A percentile compares a stretch with the other conserved stretches of the same genome.
Evolutionary conservation across 768 basidiomycete species (phyloP).

Genomic region (Coprinellus micaceus): DNA sequence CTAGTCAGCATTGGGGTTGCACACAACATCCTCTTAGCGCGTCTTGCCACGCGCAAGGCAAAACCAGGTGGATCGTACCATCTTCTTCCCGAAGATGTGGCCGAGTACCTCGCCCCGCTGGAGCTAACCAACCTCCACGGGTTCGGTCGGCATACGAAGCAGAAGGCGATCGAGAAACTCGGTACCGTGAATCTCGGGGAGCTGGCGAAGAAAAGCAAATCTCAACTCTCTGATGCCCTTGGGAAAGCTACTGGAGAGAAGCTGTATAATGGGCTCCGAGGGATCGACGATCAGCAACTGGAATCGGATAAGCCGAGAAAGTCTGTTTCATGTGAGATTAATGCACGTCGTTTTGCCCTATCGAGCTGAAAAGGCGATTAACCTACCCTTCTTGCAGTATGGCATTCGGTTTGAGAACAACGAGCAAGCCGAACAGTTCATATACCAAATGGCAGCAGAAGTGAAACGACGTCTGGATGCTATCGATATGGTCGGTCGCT

Average conservation of each 20-base stretch:
- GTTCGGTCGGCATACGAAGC: slow-evolving; percentile 70
- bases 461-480: slow-evolving; percentile 69
- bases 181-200: slow-evolving; percentile 69
- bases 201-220: slow-evolving; percentile 59
- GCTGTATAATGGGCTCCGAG: slow-evolving; percentile 78
- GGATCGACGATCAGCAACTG: slow-evolving; percentile 75
- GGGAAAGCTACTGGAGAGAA: slow-evolving; percentile 83
- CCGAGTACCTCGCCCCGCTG: slow-evolving; percentile 58
- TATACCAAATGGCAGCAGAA: slow-evolving; percentile 74
- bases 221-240: slow-evolving; percentile 61
- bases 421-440: slow-evolving; percentile 76
- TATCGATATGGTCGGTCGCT: slow-evolving; percentile 65
- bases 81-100: slow-evolving; percentile 51
- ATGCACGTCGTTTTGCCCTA: slow-evolving; percentile 49
- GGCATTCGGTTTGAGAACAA: slow-evolving; percentile 89
- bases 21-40: slow-evolving; percentile 88
- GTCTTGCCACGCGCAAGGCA: slow-evolving; percentile 84
- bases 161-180: slow-evolving; percentile 80
- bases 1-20: slow-evolving; percentile 90
- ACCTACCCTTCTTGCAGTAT: slow-evolving; percentile 50
- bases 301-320: slow-evolving; percentile 85
- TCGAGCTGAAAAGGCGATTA: background rate
- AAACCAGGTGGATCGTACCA: slow-evolving; percentile 90
- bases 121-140: slow-evolving; percentile 83
- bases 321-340: slow-evolving; percentile 92